phyloP scores from a whole-genome alignment of 768 basidiomycete genomes.

The Phlegmacium glaucopus region DNA sequence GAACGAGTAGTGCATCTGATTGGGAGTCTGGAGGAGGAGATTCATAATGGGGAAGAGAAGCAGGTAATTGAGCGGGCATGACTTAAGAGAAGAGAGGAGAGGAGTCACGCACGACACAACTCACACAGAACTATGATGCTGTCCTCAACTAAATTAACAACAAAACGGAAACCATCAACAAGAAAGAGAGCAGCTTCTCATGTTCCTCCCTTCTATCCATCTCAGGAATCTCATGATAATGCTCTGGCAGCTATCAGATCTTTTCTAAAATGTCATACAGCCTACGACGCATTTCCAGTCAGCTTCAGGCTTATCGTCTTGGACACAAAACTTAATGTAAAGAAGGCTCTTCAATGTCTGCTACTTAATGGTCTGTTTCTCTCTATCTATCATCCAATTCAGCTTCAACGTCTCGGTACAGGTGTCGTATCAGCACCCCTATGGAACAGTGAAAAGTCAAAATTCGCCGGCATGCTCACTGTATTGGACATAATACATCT shows the following conservation, averaged over 20 bases:
- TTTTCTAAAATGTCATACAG: slow-evolving; percentile 81
- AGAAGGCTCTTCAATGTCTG: slow-evolving; percentile 88
- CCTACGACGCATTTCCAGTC: slow-evolving; percentile 97
- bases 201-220: slow-evolving; percentile 46
- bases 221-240: slow-evolving; percentile 62
- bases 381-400: not conserved
- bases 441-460: slow-evolving; percentile 93
- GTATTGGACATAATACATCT: slow-evolving; percentile 99
- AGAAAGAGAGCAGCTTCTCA: slow-evolving; percentile 58
- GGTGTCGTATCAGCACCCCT: slow-evolving; percentile 97
- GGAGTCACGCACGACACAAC: not conserved
- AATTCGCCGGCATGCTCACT: slow-evolving; percentile 97
- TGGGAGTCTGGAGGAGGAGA: slow-evolving; percentile 25
- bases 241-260: slow-evolving; percentile 69
- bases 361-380: slow-evolving; percentile 63
- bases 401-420: slow-evolving; percentile 28
- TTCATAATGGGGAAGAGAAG: slow-evolving; percentile 6
- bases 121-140: slow-evolving; percentile 39
- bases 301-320: slow-evolving; percentile 95
- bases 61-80: slow-evolving; percentile 9
- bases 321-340: slow-evolving; percentile 93
- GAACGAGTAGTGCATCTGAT: slow-evolving; percentile 74
- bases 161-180: slow-evolving; percentile 54
- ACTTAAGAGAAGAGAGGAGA: not conserved
- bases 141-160: slow-evolving; percentile 44